Base-by-base conservation (phyloP, 1,284 basidiomycete genomes). In the Thelephora terrestris region DNA sequence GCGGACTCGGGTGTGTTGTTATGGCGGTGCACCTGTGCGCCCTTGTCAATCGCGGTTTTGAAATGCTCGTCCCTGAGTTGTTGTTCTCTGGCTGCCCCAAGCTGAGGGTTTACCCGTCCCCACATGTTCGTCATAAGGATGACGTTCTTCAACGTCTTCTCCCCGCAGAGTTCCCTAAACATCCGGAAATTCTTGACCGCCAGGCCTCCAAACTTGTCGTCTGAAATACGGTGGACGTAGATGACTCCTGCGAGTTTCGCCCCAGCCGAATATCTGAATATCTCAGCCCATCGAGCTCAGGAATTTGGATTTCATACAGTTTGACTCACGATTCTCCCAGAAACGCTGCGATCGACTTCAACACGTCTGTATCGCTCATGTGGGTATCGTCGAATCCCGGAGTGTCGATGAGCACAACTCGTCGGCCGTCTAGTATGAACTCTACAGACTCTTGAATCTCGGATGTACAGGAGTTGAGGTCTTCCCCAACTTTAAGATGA, bases 81-180 rank as follows among this genome's bases (percentile, higher is more conserved):
- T 9, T 32, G 23, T 37, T 50, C 53, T 14, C 53, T 7, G 7
- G 44, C 48, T 14, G 16, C 25, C 9, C 51, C 53, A 12, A 12
- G 6, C n/a, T 38, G 43, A 7, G 52, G 55, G 42, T 63, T 59
- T 29, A 71, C 63, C 49, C 64, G 61, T n/a, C 63, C 65, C 75
- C 75, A 77, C 71, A 73, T 74, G 50, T 67, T 75, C 46, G 74
- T 78, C 21, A 69, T 67, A 50, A 77, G 65, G 20, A 74, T 59
- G 24, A 77, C 73, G 49, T 71, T 74, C 38, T 64, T 62, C 48
- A 76, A 62, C 2, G 71, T 64, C 14, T 51, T 61, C 20, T 73
- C 71, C 12, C 75, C 75, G 53, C 75, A 78, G 10, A 78, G 62
- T 47, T 68, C 65, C 36, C 70, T 62, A 57, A 77, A 75, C 55